A percentile compares a stretch with the other conserved stretches of the same genome.
Conservation (phyloP, 768 basidiomycete genomes). For the Pleurotus tuber-regium region DNA sequence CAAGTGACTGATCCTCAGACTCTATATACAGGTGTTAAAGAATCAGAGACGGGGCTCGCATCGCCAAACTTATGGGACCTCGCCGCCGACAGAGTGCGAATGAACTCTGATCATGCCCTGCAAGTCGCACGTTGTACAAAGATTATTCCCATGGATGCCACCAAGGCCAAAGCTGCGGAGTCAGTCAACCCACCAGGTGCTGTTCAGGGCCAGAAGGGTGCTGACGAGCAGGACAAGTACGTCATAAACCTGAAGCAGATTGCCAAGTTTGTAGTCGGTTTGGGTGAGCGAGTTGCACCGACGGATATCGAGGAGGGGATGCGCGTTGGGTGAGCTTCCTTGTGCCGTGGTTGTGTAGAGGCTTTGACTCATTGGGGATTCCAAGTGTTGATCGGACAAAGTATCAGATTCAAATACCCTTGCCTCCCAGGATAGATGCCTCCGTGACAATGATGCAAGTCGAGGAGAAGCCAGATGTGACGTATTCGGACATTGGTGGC, state of each 20-base stretch:
- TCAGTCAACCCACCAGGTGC: conserved; percentile 78
- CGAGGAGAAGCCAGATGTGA: conserved; percentile 97
- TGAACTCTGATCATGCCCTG: conserved; percentile 88
- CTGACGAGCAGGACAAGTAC: conserved; percentile 99
- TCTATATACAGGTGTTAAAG: conserved; percentile 81
- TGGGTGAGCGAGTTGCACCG: conserved; percentile 94
- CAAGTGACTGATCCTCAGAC: not conserved
- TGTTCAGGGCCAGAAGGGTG: conserved; percentile 87
- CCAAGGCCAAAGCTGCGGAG: conserved; percentile 73
- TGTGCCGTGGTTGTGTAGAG: not conserved
- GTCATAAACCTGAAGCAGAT: conserved; percentile 99
- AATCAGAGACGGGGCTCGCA: conserved; percentile 96
- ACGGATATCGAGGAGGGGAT: conserved; percentile 99
- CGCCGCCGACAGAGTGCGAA: conserved; percentile 86
- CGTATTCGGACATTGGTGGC: conserved; percentile 96
- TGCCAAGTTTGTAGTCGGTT: conserved; percentile 97
- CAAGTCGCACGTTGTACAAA: conserved; percentile 99
- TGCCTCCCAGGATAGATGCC: conserved; percentile 98
- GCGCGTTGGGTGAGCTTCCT: conserved; percentile 88
- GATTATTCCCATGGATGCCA: conserved; percentile 84
- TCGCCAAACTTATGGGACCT: conserved; percentile 98
- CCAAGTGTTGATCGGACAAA: conserved; percentile 89
- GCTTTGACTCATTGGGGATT: not conserved
- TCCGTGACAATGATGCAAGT: conserved; percentile 99
- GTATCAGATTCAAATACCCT: conserved; percentile 98